These are phyloP conservation scores for Escallonia rubra DNA, from an alignment of 129 eudicot genomes.

Conservation along the genomic window DNA sequence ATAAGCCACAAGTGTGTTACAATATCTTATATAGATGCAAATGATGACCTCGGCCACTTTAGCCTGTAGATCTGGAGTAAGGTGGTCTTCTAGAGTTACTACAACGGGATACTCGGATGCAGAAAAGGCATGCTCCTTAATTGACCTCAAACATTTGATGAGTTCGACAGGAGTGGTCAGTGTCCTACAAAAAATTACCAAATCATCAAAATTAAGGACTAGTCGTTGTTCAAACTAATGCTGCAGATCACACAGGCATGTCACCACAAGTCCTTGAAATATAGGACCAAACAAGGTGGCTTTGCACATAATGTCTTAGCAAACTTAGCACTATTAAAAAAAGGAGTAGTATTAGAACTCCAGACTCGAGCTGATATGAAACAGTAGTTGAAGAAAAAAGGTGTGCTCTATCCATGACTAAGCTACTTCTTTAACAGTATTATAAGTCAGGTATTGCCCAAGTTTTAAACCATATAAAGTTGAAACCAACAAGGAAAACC, in stretches of 20 bases:
- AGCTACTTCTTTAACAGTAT: no score
- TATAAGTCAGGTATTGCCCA: no score
- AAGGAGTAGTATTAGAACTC: no score
- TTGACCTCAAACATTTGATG: slow-evolving; percentile 62
- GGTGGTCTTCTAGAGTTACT: slow-evolving; percentile 93
- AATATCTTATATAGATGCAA: slow-evolving; percentile 3
- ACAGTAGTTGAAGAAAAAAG: no score
- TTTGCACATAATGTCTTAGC: no score
- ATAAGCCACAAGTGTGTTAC: slow-evolving; percentile 2
- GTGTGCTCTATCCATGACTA: no score
- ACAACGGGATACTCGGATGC: slow-evolving; percentile 89
- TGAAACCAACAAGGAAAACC: no score
- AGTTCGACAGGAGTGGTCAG: slow-evolving; percentile 87
- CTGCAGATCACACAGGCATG: neutral
- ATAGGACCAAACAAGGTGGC: no score
- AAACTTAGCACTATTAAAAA: no score
- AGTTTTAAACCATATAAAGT: no score
- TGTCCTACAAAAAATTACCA: slow-evolving; percentile 45
- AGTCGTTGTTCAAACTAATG: neutral
- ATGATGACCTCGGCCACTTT: slow-evolving; percentile 73
- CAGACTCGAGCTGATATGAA: no score
- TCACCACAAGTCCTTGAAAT: no score
- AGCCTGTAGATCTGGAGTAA: slow-evolving; percentile 77
- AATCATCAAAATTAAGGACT: neutral
- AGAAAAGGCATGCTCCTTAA: slow-evolving; percentile 72